Base-by-base conservation (phyloP, 352 stramenopile species). In the Phytophthora megakarya region DNA sequence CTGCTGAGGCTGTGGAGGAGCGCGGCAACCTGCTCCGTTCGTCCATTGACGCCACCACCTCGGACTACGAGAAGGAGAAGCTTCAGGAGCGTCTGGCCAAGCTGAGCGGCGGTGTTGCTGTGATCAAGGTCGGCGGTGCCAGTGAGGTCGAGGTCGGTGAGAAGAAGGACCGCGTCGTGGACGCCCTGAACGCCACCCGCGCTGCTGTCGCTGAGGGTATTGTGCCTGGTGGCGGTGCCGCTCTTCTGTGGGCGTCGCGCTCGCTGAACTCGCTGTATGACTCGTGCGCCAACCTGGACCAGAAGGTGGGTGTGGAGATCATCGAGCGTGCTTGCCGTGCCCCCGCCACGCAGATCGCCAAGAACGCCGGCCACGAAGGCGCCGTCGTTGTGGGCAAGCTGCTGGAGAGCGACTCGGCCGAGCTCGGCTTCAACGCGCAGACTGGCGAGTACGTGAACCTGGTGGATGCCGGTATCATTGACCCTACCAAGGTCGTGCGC, bases 41-140 rank as follows among this genome's bases (percentile, higher is more conserved):
- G 46, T 97, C 92, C 50, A 99, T 99, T 65, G 92, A 98, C 7
- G 78, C 71, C 51, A 99, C 97, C 53, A 98, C 98, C 67, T 98
- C 89, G 46, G 97, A 99, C 35, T 99, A 99, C 74, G 98, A 99
- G 81, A 98, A 98, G 79, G 98, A 99, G 84, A 99, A 99, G 92
- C 93, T 99, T 57, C 96, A 99, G 84, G 98, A 99, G 78, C 95
- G 98, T 75, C 89, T 99, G 16, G 98, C 98, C 65, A 99, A 99
- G 88, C 86, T 99, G 39, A 95, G 93, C 65, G 98, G 98, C 67
- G 98, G 98, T 72, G 97, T 99, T 46, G 98, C 98, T 26, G 97
- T 99, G 22, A 99, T 99, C 80, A 99, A 99, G 84, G 98, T 99
- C 26, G 98, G 98, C 53, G 98, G 97, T 45, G 96, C 96, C 52